Evolutionary conservation across 495 filamentous ascomycete species (phyloP).

Genomic region (Terfezia boudieri): DNA sequence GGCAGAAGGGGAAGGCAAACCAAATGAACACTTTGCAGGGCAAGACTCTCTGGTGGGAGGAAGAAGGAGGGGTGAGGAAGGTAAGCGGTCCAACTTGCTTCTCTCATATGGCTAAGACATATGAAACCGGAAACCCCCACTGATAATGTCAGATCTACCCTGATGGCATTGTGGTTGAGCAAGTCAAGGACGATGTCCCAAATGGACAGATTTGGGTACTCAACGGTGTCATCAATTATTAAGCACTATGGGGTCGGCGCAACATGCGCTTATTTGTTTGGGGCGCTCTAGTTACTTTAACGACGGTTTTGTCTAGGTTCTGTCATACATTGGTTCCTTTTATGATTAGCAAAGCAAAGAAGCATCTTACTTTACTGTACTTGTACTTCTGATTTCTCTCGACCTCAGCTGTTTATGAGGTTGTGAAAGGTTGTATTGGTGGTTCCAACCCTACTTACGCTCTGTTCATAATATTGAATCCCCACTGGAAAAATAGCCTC

Average conservation of each 20-base stretch:
- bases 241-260: background rate
- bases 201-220: slow-evolving; percentile 50
- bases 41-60: slow-evolving; percentile 60
- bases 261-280: too few relatives aligned
- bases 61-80: slow-evolving; percentile 44
- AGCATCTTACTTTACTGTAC: too few relatives aligned
- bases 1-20: slow-evolving; percentile 40
- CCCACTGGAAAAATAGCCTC: too few relatives aligned
- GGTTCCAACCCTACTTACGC: too few relatives aligned
- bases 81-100: slow-evolving; percentile 25
- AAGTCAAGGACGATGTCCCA: slow-evolving; percentile 34
- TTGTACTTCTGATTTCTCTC: too few relatives aligned
- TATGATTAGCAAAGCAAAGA: too few relatives aligned
- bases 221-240: slow-evolving; percentile 33
- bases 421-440: too few relatives aligned
- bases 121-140: background rate
- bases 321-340: too few relatives aligned
- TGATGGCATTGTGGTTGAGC: slow-evolving; percentile 35
- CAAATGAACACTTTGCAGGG: slow-evolving; percentile 51
- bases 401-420: too few relatives aligned
- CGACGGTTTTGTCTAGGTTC: too few relatives aligned
- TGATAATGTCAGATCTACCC: slow-evolving; percentile 35
- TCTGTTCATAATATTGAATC: too few relatives aligned
- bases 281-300: too few relatives aligned
- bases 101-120: background rate